These are phyloP conservation scores for Royoungia palumana DNA, from an alignment of 768 basidiomycete genomes.

Conservation along the genomic window DNA sequence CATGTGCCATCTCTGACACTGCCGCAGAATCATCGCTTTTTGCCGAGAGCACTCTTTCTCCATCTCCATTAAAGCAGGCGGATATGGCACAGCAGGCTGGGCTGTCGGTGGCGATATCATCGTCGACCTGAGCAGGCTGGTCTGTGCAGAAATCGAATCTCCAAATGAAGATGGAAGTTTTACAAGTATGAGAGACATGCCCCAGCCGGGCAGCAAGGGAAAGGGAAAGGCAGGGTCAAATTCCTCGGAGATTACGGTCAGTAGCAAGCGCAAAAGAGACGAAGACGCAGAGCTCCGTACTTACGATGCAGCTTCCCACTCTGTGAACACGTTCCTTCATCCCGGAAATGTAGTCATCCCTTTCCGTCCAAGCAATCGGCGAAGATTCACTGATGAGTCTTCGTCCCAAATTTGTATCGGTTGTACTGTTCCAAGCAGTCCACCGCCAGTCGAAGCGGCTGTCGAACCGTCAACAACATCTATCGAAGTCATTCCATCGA, in stretches of 20 bases:
- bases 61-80: slow-evolving; percentile 84
- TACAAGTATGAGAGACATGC: slow-evolving; percentile 59
- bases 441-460: not conserved
- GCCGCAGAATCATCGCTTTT: slow-evolving; percentile 60
- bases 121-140: slow-evolving; percentile 70
- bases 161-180: slow-evolving; percentile 53
- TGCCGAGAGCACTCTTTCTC: slow-evolving; percentile 68
- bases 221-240: slow-evolving; percentile 35
- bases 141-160: slow-evolving; percentile 63
- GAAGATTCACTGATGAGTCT: slow-evolving; percentile 9
- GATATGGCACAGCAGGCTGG: slow-evolving; percentile 90
- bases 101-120: slow-evolving; percentile 84
- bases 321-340: slow-evolving; percentile 50
- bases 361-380: slow-evolving; percentile 21
- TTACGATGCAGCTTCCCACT: slow-evolving; percentile 55
- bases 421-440: not conserved
- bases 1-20: slow-evolving; percentile 9
- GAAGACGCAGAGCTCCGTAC: slow-evolving; percentile 49
- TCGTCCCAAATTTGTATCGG: not conserved
- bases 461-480: not conserved
- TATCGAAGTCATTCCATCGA: not conserved
- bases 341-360: slow-evolving; percentile 7
- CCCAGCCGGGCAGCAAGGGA: slow-evolving; percentile 51
- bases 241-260: slow-evolving; percentile 10
- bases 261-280: slow-evolving; percentile 54